Conservation (phyloP, 208 protist genomes). For the Vickermania spadyakhi region DNA sequence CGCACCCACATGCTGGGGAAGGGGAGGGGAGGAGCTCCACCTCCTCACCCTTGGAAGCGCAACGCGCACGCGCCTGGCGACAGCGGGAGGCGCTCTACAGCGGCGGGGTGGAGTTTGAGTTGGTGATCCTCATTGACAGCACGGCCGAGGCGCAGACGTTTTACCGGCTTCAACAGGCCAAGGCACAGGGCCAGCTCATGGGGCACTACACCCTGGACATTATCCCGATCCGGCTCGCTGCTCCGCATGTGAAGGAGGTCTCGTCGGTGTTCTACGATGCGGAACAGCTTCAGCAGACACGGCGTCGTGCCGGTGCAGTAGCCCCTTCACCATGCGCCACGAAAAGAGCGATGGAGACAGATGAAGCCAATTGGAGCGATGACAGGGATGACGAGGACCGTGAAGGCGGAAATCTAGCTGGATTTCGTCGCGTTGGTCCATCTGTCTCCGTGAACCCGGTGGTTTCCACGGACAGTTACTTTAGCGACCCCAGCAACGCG, state of each 20-base stretch:
- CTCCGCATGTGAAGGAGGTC: constrained; percentile 54
- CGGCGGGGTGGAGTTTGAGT: constrained; percentile 43
- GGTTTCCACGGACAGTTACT: constrained; percentile 66
- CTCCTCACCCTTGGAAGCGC: constrained; percentile 24
- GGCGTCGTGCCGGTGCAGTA: too few species aligned
- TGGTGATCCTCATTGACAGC: constrained; percentile 66
- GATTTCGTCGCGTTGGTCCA: constrained; percentile 31
- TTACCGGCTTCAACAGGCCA: constrained; percentile 40
- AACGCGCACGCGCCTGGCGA: constrained; percentile 25
- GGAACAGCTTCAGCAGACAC: background rate
- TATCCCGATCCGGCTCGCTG: constrained; percentile 41
- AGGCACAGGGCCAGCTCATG: constrained; percentile 48
- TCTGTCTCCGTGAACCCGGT: constrained; percentile 39
- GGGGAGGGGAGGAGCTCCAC: background rate
- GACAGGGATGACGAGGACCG: background rate
- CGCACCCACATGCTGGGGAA: background rate
- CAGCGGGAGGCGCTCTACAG: constrained; percentile 44
- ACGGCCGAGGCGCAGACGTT: constrained; percentile 45
- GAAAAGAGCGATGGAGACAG: background rate
- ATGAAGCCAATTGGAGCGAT: background rate
- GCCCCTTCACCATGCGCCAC: too few species aligned
- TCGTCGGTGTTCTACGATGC: constrained; percentile 58
- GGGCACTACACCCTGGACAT: constrained; percentile 76
- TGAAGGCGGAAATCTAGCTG: constrained; percentile 12
- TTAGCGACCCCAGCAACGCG: constrained; percentile 56